A percentile compares a stretch with the other conserved stretches of the same genome.
phyloP scores from a whole-genome alignment of 768 basidiomycete genomes.

The Vararia minispora region DNA sequence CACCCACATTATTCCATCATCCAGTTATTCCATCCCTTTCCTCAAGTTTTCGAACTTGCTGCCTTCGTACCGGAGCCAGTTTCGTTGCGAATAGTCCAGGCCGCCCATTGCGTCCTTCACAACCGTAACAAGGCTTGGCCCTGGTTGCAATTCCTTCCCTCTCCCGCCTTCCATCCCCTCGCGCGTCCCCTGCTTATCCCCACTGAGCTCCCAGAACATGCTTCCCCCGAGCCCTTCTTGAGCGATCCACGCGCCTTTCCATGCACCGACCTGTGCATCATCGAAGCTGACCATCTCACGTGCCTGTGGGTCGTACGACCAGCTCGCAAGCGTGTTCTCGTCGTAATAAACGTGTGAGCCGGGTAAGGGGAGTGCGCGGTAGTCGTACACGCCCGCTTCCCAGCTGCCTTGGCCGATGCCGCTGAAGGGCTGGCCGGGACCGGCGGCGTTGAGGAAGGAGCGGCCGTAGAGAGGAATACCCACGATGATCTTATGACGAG shows the following conservation, averaged over 20 bases:
- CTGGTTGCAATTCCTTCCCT: conserved; percentile 65
- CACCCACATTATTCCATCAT: too few relatives aligned
- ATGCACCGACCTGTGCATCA: conserved; percentile 48
- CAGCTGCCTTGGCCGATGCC: conserved; percentile 84
- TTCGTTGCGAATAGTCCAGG: conserved; percentile 28
- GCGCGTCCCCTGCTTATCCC: conserved; percentile 62
- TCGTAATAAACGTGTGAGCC: conserved; percentile 59
- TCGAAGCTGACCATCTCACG: conserved; percentile 83
- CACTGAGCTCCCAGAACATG: conserved; percentile 93
- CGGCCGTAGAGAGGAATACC: conserved; percentile 93
- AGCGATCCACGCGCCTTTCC: conserved; percentile 77
- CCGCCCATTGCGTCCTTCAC: conserved; percentile 37
- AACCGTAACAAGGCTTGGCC: conserved; percentile 57
- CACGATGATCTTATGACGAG: conserved; percentile 70
- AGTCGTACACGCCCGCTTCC: conserved; percentile 91
- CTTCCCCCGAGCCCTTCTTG: conserved; percentile 73
- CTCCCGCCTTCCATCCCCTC: conserved; percentile 65
- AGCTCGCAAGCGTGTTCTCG: conserved; percentile 60
- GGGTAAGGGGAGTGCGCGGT: conserved; percentile 76
- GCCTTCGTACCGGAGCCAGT: conserved; percentile 73
- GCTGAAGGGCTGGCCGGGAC: conserved; percentile 68
- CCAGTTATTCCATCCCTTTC: conserved; percentile 46
- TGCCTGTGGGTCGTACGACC: conserved; percentile 65
- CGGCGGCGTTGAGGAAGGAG: conserved; percentile 76
- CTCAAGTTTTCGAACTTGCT: conserved; percentile 77